Base-by-base conservation (phyloP, 2,329 filamentous ascomycete genomes). In the Aureobasidium sp. region DNA sequence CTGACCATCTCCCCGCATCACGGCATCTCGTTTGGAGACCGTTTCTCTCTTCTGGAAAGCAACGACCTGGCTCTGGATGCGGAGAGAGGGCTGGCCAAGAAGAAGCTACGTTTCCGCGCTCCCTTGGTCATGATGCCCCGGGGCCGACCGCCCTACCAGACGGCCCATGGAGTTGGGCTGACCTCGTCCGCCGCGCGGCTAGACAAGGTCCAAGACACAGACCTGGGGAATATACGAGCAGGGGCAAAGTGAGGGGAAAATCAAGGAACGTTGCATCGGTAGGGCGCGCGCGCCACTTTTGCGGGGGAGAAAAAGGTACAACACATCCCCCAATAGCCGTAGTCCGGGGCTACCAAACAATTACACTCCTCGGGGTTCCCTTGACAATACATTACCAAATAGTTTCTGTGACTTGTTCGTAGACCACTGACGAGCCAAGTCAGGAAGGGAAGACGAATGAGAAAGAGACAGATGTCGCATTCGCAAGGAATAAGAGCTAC, bases 331-430 rank as follows among this genome's bases (percentile, higher is more conserved):
- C 23, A 15, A 29, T 55, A 55, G 51, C 51, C 51, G 51, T 55
- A 55, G 51, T 55, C 51, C 51, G 51, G 51, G 51, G 51, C 37
- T 53, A 53, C 49, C 51, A n/a, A 55, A 55, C 25, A 42, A 31
- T n/a, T 37, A 53, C 33, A 29, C 8, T 15, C 25, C 33, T 21
- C n/a, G 4, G 19, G 17, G n/a, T 43, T 55, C 4, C 11, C 17
- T 43, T 43, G 37, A 17, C 37, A 55, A 42, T 42, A 42, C 51
- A 55, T 55, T 55, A 55, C 51, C 51, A 55, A 55, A 55, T 55
- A 55, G 51, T 55, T 31, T 55, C 51, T n/a, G 27, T 33, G 37
- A 43, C 51, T 55, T 43, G 4, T 15, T 25, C 9, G 10, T 27
- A 40, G n/a, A 53, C 23, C 31, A 38, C 27, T 9, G 11, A 42